Base-by-base conservation (phyloP, 768 basidiomycete genomes). In the Leccinum disarticulatum region DNA sequence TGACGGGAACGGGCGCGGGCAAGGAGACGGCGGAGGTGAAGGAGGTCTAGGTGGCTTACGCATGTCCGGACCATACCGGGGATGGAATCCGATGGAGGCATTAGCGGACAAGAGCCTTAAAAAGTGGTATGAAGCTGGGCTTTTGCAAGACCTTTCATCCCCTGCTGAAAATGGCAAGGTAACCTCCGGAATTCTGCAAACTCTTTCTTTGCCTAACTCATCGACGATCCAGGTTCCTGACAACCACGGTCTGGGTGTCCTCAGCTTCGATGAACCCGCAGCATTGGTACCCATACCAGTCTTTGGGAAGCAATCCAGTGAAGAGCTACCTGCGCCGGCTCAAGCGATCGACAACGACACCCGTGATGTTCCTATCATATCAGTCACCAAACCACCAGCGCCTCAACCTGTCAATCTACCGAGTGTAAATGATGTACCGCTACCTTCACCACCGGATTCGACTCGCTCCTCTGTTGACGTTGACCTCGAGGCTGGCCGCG, bases 41-140 rank as follows among this genome's bases (percentile, higher is more conserved):
- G 81, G 83, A 11, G 87, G 90, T 25, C 73, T 81, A 10, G 85
- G 85, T 27, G 90, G 88, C 4, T 70, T 97, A 66, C 83, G 89
- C 47, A 75, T 95, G 65, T 82, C 83, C 4, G 95, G 93, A 31
- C 88, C 93, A 68, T 97, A 97, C 69, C 83, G 84, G 72, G 94
- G 95, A 6, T 97, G 94, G 95, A 91, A 81, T 70, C 90, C 94
- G 6, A 74, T 97, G 59, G 95, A 98, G 72, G 95, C 94, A 14
- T 91, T 90, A 89, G 95, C 93, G 52, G 95, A 97, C 76, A 81
- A 82, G 64, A 94, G 93, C 74, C 79, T 94, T 52, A 83, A 88
- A 70, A 85, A 86, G 70, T 98, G 95, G 95, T 85, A 88, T 56
- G 86, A 90, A 65, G 80, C 85, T 27, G 94, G 94, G 3, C 72